Conservation (phyloP, 2,329 filamentous ascomycete species). For the Sarocladiaceae sp. region DNA sequence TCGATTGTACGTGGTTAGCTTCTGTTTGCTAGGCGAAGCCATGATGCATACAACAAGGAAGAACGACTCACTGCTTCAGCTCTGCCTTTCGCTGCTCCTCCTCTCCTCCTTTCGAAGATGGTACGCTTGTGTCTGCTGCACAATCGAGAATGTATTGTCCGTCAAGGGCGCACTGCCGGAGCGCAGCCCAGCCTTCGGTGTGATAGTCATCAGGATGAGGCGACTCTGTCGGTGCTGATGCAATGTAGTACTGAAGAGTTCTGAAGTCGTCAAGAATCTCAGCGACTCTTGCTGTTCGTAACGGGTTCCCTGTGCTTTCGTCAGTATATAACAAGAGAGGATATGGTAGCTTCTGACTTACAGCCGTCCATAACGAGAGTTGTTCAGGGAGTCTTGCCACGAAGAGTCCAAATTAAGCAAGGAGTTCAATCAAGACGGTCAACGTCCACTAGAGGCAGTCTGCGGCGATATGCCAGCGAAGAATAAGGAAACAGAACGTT, state of each 20-base stretch:
- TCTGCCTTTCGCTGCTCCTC: slow-evolving; percentile 60
- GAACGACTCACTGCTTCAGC: slow-evolving; percentile 51
- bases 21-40: background rate
- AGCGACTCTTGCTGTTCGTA: slow-evolving; percentile 55
- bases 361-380: slow-evolving; percentile 2
- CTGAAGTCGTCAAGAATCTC: slow-evolving; percentile 60
- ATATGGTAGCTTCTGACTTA: background rate
- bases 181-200: slow-evolving; percentile 58
- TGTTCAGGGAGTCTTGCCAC: background rate
- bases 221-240: slow-evolving; percentile 51
- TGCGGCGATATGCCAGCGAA: background rate
- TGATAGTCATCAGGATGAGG: slow-evolving; percentile 54
- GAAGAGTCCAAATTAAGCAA: too few relatives aligned
- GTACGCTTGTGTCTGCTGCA: slow-evolving; percentile 58
- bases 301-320: slow-evolving; percentile 39
- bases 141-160: slow-evolving; percentile 63
- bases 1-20: background rate
- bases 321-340: background rate
- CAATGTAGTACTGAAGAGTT: slow-evolving; percentile 58
- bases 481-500: background rate
- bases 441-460: background rate
- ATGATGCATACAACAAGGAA: too few relatives aligned
- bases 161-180: slow-evolving; percentile 59
- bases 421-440: background rate
- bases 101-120: slow-evolving; percentile 46